Percentiles rank a stretch among this genome's conserved stretches.
Evolutionary conservation across 2,329 filamentous ascomycete genomes (phyloP).

Genomic region (Cercospora zeina): DNA sequence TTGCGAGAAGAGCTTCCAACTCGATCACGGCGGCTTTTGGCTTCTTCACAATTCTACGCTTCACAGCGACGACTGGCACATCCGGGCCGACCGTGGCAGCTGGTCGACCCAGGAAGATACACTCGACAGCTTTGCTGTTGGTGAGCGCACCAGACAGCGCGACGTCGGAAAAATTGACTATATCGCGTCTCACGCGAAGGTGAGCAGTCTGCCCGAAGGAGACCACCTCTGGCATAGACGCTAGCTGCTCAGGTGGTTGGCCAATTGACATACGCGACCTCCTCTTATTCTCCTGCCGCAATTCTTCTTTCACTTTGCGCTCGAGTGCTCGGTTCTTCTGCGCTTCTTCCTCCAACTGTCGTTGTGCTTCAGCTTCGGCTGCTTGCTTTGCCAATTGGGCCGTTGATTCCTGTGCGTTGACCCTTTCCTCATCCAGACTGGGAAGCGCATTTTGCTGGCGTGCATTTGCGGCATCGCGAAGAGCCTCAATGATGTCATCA

Average conservation of each 20-base stretch:
- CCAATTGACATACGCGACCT: slow-evolving; percentile 59
- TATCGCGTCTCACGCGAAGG: slow-evolving; percentile 29
- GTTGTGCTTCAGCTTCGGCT: slow-evolving; percentile 45
- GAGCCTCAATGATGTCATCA: slow-evolving; percentile 63
- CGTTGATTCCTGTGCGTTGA: slow-evolving; percentile 73
- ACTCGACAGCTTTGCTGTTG: slow-evolving; percentile 19
- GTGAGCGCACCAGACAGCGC: slow-evolving; percentile 27
- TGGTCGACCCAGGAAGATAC: slow-evolving; percentile 31
- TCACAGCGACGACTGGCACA: slow-evolving; percentile 35
- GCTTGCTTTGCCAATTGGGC: slow-evolving; percentile 57
- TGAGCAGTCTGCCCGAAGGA: slow-evolving; percentile 36
- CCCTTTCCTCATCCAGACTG: slow-evolving; percentile 85
- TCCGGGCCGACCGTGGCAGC: slow-evolving; percentile 11
- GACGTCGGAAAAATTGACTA: slow-evolving; percentile 33
- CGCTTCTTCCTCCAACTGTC: slow-evolving; percentile 39
- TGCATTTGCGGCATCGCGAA: slow-evolving; percentile 81
- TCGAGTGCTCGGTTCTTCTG: slow-evolving; percentile 59
- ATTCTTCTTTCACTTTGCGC: slow-evolving; percentile 66
- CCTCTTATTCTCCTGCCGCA: slow-evolving; percentile 70
- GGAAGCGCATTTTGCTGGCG: slow-evolving; percentile 74
- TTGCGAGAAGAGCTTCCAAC: slow-evolving; percentile 57
- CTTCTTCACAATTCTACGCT: slow-evolving; percentile 33
- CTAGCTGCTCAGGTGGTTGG: slow-evolving; percentile 43
- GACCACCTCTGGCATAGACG: slow-evolving; percentile 25
- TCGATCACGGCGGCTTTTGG: slow-evolving; percentile 34